These are phyloP conservation scores for Umbellularia californica DNA, from an alignment of 164 flowering plant species.

Conservation along the genomic window DNA sequence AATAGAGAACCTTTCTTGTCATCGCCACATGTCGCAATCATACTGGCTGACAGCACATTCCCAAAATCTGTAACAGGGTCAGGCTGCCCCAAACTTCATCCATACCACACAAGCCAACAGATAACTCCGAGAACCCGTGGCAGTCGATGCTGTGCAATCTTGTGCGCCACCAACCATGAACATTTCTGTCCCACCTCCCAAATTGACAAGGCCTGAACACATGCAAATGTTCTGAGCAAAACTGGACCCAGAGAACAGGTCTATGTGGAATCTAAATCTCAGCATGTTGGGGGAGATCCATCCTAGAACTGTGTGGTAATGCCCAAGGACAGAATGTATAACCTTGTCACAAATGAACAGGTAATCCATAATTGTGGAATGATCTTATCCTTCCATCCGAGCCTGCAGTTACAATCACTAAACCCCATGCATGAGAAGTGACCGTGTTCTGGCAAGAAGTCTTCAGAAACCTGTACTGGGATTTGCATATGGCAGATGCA, in stretches of 20 bases:
- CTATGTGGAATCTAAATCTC: neutral
- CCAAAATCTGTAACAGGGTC: neutral
- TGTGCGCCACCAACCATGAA: neutral
- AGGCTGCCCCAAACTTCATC: neutral
- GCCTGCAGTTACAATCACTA: constrained; percentile 76
- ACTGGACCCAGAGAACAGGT: neutral
- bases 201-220: neutral
- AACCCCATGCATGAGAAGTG: constrained; percentile 59
- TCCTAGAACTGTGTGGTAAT: neutral
- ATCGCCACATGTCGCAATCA: neutral
- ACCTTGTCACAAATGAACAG: constrained; percentile 37
- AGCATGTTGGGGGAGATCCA: neutral
- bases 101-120: neutral
- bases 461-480: constrained; percentile 50
- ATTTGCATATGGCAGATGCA: constrained; percentile 32
- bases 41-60: neutral
- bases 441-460: constrained; percentile 42
- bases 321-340: neutral
- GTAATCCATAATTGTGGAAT: constrained; percentile 73
- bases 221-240: neutral
- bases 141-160: neutral
- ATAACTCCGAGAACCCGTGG: neutral
- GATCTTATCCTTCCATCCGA: constrained; percentile 77
- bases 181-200: neutral
- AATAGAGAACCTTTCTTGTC: neutral